Conservation (phyloP, 106 monocot genomes). For the Xerophyta viscosa region DNA sequence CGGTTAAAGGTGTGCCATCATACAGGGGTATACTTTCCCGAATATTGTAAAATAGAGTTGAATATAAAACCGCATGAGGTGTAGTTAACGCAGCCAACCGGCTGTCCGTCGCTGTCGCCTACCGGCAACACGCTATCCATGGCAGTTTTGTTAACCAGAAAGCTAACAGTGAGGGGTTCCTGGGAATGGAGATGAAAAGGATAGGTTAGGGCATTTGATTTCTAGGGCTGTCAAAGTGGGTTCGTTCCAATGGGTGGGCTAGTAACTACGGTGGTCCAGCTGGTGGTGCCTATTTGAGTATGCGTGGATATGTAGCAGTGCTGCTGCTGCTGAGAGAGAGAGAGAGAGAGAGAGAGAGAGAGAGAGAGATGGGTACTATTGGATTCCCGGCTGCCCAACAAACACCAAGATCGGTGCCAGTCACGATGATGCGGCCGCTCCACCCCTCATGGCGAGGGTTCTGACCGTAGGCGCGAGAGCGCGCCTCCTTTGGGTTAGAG, state of each 20-base stretch:
- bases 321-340: no score
- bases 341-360: no score
- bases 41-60: not conserved
- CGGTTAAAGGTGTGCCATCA: not conserved
- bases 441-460: not conserved
- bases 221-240: not conserved
- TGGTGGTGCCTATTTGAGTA: no score
- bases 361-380: not conserved
- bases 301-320: not conserved
- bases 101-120: no score
- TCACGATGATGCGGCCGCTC: not conserved
- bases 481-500: no score
- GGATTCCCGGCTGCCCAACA: not conserved
- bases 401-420: not conserved
- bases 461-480: no score
- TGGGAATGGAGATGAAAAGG: not conserved
- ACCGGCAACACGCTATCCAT: no score
- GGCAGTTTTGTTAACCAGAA: not conserved
- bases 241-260: not conserved
- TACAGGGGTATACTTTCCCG: not conserved
- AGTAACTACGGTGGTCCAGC: not conserved
- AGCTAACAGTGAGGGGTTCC: not conserved
- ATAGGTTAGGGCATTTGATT: no score
- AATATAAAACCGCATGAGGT: not conserved
- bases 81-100: no score